Conservation (phyloP, 805 yeast genomes). For the Millerago galiae region DNA sequence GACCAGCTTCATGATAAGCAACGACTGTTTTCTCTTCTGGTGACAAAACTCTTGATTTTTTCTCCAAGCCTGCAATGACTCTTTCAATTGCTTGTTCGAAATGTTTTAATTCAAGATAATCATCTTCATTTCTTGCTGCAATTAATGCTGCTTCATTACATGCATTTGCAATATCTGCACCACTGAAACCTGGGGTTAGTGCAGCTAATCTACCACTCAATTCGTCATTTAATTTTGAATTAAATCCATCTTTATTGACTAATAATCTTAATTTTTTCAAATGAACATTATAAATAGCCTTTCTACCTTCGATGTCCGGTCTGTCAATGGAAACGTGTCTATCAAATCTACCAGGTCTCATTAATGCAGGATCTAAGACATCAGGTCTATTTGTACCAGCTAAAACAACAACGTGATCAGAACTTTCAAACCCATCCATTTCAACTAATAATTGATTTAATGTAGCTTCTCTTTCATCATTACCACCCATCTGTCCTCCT, state of each 20-base stretch:
- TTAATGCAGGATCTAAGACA: constrained; percentile 78
- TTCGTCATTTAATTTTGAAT: constrained; percentile 42
- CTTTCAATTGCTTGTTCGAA: constrained; percentile 92
- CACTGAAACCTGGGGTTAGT: constrained; percentile 91
- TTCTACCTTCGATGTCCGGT: constrained; percentile 87
- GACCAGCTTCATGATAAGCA: constrained; percentile 96
- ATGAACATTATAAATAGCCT: constrained; percentile 79
- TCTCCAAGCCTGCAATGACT: constrained; percentile 91
- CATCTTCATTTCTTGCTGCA: constrained; percentile 76
- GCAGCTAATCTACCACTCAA: constrained; percentile 84
- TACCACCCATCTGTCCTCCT: constrained; percentile 70
- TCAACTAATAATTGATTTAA: constrained; percentile 88
- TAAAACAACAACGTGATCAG: constrained; percentile 86
- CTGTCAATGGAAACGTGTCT: constrained; percentile 80
- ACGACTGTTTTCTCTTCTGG: constrained; percentile 79
- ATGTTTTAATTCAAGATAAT: constrained; percentile 56
- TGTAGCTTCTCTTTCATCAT: constrained; percentile 92
- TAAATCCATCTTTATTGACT: constrained; percentile 32
- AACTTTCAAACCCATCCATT: constrained; percentile 89
- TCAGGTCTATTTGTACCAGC: constrained; percentile 96
- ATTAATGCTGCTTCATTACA: constrained; percentile 92
- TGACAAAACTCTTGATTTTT: constrained; percentile 70
- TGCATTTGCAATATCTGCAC: constrained; percentile 93
- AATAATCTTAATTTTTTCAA: constrained; percentile 51
- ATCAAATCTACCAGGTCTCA: constrained; percentile 95